Base-by-base conservation (phyloP, 495 filamentous ascomycete species). In the Penicillium soppii region DNA sequence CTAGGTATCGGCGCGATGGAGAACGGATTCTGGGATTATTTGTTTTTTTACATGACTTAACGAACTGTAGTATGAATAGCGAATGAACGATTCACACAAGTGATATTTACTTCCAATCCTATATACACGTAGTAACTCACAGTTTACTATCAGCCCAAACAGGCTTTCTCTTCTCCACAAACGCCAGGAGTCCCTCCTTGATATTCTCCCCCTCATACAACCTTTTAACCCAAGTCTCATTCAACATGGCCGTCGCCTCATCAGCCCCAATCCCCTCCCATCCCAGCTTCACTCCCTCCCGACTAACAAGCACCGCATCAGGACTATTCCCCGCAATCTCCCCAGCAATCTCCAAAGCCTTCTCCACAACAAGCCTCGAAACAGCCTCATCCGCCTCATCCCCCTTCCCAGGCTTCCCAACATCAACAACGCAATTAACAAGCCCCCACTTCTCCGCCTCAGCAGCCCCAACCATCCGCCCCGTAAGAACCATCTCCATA, bases 101-200 rank as follows among this genome's bases (percentile, higher is more conserved):
- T n/a, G n/a, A n/a, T n/a, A 33, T 26, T 40, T 27, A 5, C 17
- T 13, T 46, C 3, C 0, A 19, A 27, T 23, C 17, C 12, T 30
- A 5, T 6, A 16, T 16, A 9, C 15, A 19, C 9, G n/a, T 15
- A n/a, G n/a, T 3, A 23, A 15, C 17, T 45, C 25, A 95, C 63
- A 96, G 58, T 74, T 92, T 94, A 68, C 86, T 88, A 63, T 85
- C 78, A 63, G 76, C 78, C 90, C 91, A 95, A 51, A 71, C 75
- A 22, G 89, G 82, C 70, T 79, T 77, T 72, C 89, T 80, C 76
- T 83, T 91, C 80, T 92, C 89, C 47, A 89, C 82, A 78, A 96
- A 95, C 47, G 86, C 87, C 72, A 57, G 75, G 44, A 95, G 67
- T 0, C 90, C 91, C 72, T 95, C 91, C 64, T 74, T 81, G 57